phyloP scores from a whole-genome alignment of 768 basidiomycete species.

The Kwoniella dendrophila region DNA sequence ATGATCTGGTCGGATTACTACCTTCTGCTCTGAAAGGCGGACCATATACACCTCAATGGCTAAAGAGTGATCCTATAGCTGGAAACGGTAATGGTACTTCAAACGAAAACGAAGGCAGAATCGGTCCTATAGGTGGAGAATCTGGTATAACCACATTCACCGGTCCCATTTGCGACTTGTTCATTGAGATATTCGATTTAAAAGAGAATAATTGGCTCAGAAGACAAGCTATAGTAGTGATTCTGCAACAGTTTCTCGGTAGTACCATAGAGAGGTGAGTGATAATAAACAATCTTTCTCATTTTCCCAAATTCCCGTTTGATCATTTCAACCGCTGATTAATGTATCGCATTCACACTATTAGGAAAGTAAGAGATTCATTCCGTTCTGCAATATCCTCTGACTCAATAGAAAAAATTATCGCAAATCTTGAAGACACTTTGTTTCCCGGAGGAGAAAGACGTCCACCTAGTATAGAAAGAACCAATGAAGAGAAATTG shows the following conservation, averaged over 20 bases:
- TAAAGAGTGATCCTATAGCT: slow-evolving; percentile 14
- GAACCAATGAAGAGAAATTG: slow-evolving; percentile 77
- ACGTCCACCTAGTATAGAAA: slow-evolving; percentile 64
- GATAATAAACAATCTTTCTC: too few relatives aligned
- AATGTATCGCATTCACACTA: neutral
- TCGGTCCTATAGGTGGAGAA: slow-evolving; percentile 76
- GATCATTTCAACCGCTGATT: neutral
- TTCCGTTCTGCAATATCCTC: slow-evolving; percentile 69
- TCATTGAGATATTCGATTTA: slow-evolving; percentile 90
- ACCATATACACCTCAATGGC: slow-evolving; percentile 23
- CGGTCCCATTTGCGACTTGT: slow-evolving; percentile 87
- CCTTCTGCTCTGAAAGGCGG: slow-evolving; percentile 29
- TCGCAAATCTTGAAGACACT: slow-evolving; percentile 69
- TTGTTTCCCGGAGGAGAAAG: slow-evolving; percentile 86
- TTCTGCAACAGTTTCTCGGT: slow-evolving; percentile 91
- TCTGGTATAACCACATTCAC: slow-evolving; percentile 87
- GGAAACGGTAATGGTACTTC: neutral
- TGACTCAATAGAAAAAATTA: slow-evolving; percentile 67
- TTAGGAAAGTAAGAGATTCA: slow-evolving; percentile 83
- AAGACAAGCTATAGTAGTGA: slow-evolving; percentile 91
- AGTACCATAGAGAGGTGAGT: slow-evolving; percentile 91
- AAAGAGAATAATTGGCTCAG: slow-evolving; percentile 97
- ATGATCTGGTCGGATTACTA: slow-evolving; percentile 30
- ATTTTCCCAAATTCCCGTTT: too few relatives aligned
- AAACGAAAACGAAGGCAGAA: neutral